Evolutionary conservation across 257 asterid species (phyloP), one percentile per base, ranked within the genome.

Genomic region (Parsonsia alboflavescens): DNA sequence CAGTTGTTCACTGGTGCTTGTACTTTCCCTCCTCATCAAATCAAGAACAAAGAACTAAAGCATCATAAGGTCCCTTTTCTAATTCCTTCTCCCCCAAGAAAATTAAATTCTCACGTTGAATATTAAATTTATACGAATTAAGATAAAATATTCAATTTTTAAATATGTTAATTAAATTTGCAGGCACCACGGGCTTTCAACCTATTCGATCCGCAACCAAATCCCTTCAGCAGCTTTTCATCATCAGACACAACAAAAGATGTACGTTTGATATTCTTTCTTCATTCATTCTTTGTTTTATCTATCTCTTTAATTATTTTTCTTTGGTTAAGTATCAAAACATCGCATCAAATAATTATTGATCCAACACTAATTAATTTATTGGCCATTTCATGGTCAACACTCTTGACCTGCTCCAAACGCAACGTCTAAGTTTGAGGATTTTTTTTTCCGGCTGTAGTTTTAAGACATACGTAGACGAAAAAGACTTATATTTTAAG

Each of bases 151-250:
- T 33, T 33, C 39, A 33, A 33, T 33, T 33, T 33, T 33, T n/a
- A n/a, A n/a, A n/a, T n/a, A n/a, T n/a, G n/a, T n/a, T n/a, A n/a
- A n/a, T n/a, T n/a, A n/a, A n/a, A n/a, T n/a, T n/a, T n/a, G 2
- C 88, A 93, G 97, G 84, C 79, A n/a, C 92, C 91, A 3, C 82
- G 82, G 11, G 97, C 97, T 62, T 94, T 94, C 87, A 85, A 85
- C 67, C 86, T 94, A 12, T 94, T 92, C 26, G 97, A 90, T 77
- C 93, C 92, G 26, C 90, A 86, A 0, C 80, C 85, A 53, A 90
- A 68, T 49, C 81, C 80, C 58, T 72, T 92, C 72, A 75, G 72
- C 80, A 78, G 57, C 85, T 86, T 77, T 68, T 73, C 95, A 1
- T 73, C 95, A 1, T 83, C 93, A 0, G 68, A 86, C 79, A 77